Percentiles rank a stretch among this genome's conserved stretches.
Conservation (phyloP, 495 filamentous ascomycete species). For the Podospora sp. region DNA sequence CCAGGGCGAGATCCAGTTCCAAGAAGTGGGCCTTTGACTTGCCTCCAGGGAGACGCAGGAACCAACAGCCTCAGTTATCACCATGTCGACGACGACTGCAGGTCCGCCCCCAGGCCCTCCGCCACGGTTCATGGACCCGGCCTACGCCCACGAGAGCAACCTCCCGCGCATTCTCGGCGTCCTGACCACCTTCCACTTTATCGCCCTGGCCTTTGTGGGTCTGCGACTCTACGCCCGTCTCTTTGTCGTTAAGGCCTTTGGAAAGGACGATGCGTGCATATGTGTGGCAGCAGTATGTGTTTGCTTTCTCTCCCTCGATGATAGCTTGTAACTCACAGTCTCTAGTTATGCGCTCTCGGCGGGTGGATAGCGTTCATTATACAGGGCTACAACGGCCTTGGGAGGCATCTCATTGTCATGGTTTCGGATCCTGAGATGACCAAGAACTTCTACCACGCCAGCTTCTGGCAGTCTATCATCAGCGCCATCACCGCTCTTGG, state of each 20-base stretch:
- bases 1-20: no score
- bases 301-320: background rate
- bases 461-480: slow-evolving; percentile 41
- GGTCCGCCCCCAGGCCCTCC: no score
- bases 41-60: no score
- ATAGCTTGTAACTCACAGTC: background rate
- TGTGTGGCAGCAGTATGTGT: slow-evolving; percentile 30
- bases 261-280: slow-evolving; percentile 48
- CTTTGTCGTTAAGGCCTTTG: slow-evolving; percentile 36
- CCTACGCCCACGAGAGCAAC: slow-evolving; percentile 10
- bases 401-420: slow-evolving; percentile 37
- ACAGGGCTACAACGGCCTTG: slow-evolving; percentile 41
- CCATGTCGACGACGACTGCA: no score
- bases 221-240: slow-evolving; percentile 34
- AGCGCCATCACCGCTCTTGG: slow-evolving; percentile 38
- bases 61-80: no score
- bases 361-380: slow-evolving; percentile 24
- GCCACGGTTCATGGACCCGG: background rate
- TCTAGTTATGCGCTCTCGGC: background rate
- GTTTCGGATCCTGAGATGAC: slow-evolving; percentile 27
- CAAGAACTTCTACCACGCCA: slow-evolving; percentile 34
- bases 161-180: slow-evolving; percentile 23
- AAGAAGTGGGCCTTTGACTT: no score
- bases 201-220: slow-evolving; percentile 25
- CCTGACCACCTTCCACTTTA: slow-evolving; percentile 13